Conservation (phyloP, 2,329 filamentous ascomycete species). For the Cladosporium cucumerinum region DNA sequence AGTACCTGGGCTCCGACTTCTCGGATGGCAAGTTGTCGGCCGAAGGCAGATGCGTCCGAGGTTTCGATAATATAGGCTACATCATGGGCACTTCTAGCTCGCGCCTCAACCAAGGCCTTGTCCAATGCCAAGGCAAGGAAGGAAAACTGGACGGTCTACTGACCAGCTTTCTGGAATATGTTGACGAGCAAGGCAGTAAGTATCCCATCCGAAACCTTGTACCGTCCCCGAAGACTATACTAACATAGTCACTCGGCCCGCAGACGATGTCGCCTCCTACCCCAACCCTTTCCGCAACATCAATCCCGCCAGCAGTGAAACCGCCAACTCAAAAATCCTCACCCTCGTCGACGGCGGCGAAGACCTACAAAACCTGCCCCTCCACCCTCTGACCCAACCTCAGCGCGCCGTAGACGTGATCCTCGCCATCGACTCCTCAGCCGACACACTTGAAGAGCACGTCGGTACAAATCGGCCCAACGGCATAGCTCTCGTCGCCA, state of each 20-base stretch:
- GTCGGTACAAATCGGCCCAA: conserved; percentile 66
- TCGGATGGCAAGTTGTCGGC: conserved; percentile 56
- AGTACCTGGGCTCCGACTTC: conserved; percentile 72
- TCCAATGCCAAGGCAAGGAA: conserved; percentile 55
- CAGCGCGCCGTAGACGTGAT: conserved; percentile 70
- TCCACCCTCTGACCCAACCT: conserved; percentile 74
- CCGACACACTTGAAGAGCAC: conserved; percentile 55
- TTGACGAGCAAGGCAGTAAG: conserved; percentile 46
- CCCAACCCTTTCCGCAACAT: conserved; percentile 75
- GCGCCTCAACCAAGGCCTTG: conserved; percentile 78
- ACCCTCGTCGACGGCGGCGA: conserved; percentile 76
- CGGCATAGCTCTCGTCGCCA: conserved; percentile 69
- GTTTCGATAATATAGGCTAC: conserved; percentile 79
- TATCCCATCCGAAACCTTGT: conserved; percentile 44
- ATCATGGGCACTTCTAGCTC: conserved; percentile 83
- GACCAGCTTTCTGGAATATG: conserved; percentile 52
- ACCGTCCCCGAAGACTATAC: too few species aligned
- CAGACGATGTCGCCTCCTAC: conserved; percentile 73
- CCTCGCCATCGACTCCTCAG: conserved; percentile 75
- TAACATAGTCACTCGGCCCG: conserved; percentile 34
- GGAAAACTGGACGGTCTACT: conserved; percentile 38
- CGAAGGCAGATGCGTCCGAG: conserved; percentile 63
- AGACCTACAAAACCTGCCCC: conserved; percentile 73
- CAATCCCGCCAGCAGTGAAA: conserved; percentile 57
- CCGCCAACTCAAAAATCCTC: conserved; percentile 52